Percentiles rank a stretch among this genome's conserved stretches.
Conservation (phyloP, 495 filamentous ascomycete genomes). For the Hamigera avellanea region DNA sequence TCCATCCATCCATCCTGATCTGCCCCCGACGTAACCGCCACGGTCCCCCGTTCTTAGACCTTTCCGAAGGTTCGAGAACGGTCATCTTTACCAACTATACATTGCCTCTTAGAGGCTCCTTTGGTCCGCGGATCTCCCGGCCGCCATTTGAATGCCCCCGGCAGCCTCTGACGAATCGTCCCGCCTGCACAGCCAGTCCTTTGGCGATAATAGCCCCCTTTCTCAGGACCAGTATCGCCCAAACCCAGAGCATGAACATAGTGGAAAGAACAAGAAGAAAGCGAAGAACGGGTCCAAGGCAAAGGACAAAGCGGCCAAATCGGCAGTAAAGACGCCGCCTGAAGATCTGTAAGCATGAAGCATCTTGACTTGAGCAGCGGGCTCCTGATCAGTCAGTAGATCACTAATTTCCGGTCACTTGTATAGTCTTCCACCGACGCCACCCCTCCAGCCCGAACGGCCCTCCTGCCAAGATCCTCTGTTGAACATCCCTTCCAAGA, state of each 20-base stretch:
- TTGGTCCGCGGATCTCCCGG: conserved; percentile 1
- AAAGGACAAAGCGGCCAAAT: conserved; percentile 28
- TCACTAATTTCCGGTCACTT: neutral
- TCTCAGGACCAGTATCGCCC: conserved; percentile 13
- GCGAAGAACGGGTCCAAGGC: conserved; percentile 25
- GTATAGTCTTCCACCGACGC: conserved; percentile 18
- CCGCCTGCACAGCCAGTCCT: conserved; percentile 30
- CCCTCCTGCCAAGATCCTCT: conserved; percentile 23
- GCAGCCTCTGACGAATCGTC: conserved; percentile 34
- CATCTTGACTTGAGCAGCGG: conserved; percentile 1
- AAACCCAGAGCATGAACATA: conserved; percentile 27
- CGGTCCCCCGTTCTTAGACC: conserved; percentile 27
- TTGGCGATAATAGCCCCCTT: conserved; percentile 24
- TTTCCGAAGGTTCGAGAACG: conserved; percentile 23
- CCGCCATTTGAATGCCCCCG: conserved; percentile 34
- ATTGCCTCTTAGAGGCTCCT: conserved; percentile 23
- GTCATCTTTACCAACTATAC: conserved; percentile 7
- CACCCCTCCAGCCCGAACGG: conserved; percentile 21
- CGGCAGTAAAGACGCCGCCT: conserved; percentile 20
- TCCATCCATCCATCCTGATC: no score
- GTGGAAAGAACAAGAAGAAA: conserved; percentile 37
- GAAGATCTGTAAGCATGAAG: conserved; percentile 28
- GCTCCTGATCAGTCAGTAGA: neutral
- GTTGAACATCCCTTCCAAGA: conserved; percentile 14
- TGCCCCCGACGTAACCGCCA: no score